phyloP scores from a whole-genome alignment of 345 rosid genomes.

The Aurinia saxatilis region DNA sequence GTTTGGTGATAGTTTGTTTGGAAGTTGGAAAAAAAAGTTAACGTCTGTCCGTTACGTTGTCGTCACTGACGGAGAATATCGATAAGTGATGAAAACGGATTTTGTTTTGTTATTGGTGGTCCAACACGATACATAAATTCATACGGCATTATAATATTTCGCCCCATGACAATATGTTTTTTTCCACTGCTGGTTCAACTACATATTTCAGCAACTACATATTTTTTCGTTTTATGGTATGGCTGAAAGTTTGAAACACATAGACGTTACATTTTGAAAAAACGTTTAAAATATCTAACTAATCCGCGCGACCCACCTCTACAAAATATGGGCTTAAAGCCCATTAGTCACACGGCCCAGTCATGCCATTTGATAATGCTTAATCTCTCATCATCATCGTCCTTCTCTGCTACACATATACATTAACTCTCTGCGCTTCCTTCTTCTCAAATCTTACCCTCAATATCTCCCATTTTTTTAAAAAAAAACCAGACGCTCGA shows the following conservation, averaged over 20 bases:
- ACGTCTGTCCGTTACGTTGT: not conserved
- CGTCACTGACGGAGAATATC: not conserved
- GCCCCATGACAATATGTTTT: no score
- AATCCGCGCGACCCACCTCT: not conserved
- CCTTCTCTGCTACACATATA: not conserved
- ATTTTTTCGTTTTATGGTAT: no score
- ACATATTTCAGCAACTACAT: no score
- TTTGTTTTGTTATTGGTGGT: not conserved
- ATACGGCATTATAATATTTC: no score
- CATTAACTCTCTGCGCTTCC: not conserved
- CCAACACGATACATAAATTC: not conserved
- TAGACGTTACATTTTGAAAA: no score
- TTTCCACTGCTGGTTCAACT: no score
- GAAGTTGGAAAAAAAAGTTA: no score
- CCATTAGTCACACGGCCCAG: not conserved
- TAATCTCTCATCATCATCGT: not conserved
- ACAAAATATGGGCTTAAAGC: slow-evolving; percentile 1
- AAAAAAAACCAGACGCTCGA: not conserved
- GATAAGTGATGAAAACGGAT: not conserved
- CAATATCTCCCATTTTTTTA: not conserved
- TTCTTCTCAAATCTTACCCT: not conserved
- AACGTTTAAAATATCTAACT: no score
- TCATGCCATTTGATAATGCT: no score
- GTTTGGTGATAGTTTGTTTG: not conserved
- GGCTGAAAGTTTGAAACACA: no score